A percentile compares a stretch with the other conserved stretches of the same genome.
These are phyloP conservation scores for Pichia sp. DNA, from an alignment of 1,139 yeast species.

Conservation along the genomic window DNA sequence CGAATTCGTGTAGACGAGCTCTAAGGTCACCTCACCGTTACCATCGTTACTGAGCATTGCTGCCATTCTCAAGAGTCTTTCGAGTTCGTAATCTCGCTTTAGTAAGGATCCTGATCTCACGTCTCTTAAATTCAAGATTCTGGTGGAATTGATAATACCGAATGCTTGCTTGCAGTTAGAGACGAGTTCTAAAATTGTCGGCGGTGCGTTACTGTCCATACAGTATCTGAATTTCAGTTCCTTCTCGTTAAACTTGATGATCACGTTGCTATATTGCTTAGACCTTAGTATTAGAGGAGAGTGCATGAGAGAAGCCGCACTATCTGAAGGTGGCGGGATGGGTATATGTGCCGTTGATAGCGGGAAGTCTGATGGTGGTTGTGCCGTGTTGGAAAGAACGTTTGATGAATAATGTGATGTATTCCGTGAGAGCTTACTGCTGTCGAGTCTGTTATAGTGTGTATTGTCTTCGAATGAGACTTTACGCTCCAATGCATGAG, in stretches of 20 bases:
- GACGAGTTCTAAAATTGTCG: slow-evolving; percentile 56
- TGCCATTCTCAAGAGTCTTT: slow-evolving; percentile 19
- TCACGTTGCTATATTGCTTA: slow-evolving; percentile 27
- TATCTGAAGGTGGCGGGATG: slow-evolving; percentile 11
- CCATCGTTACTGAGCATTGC: slow-evolving; percentile 15
- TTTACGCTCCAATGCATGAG: no score
- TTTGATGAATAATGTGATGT: no score
- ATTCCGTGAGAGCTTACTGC: no score
- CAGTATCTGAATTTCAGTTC: slow-evolving; percentile 53
- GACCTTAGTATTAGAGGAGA: slow-evolving; percentile 15
- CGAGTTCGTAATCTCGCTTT: slow-evolving; percentile 24
- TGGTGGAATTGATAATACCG: slow-evolving; percentile 33
- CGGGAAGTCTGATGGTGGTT: slow-evolving; percentile 11
- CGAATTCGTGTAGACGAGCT: slow-evolving; percentile 21
- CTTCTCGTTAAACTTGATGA: slow-evolving; percentile 36
- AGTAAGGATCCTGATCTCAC: slow-evolving; percentile 17
- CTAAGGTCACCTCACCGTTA: slow-evolving; percentile 18
- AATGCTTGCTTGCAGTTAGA: slow-evolving; percentile 70
- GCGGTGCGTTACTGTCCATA: slow-evolving; percentile 57
- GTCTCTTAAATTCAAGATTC: slow-evolving; percentile 27
- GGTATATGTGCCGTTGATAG: slow-evolving; percentile 16
- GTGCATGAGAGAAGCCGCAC: not conserved
- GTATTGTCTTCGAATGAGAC: no score
- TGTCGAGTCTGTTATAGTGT: no score
- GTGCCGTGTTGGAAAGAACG: not conserved